Evolutionary conservation across 345 rosid species (phyloP), one percentile per base, ranked within the genome.

Genomic region (Acer saccharum): DNA sequence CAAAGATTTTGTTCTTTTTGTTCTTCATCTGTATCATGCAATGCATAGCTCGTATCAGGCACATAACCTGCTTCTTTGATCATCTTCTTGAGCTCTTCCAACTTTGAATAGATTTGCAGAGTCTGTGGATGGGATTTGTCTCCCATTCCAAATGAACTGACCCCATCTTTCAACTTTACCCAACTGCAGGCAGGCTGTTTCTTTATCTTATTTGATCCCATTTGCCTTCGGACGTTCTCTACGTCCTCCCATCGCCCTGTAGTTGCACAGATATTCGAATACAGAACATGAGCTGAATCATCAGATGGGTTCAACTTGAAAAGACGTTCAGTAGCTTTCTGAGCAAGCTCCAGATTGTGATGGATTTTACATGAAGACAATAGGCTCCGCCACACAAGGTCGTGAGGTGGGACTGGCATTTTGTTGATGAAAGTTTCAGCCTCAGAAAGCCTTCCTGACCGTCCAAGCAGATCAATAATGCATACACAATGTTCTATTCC

Each of bases 1-100:
- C 98, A 91, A 52, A 93, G 93, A 80, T 88, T 89, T 27, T 91
- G 95, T 72, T 93, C 98, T 81, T 91, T 95, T 61, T 93, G 97
- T 81, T 95, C 98, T 78, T 91, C 98, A 78, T 94, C 95, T 39
- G 95, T 93, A 75, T 94, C 98, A 66, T 93, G 98, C 86, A 93
- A 83, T 23, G 94, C 89, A 68, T 82, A 81, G 87, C 93, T 90
- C 20, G 93, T 94, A 72, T 94, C 94, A 17, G 98, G 87, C 25
- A 93, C 81, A 76, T 90, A 91, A 58, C 98, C 97, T 27, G 93
- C 92, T 83, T 91, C 97, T 80, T 81, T 89, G 18, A 95, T 89
- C 84, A 88, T 86, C 86, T 83, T 89, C 88, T 84, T 93, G 16
- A 95, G 88, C 82, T 89, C 98, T 74, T 78, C 92, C 88, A 93